Conservation (phyloP, 2,329 filamentous ascomycete species). For the Dactylellina haptotyla region DNA sequence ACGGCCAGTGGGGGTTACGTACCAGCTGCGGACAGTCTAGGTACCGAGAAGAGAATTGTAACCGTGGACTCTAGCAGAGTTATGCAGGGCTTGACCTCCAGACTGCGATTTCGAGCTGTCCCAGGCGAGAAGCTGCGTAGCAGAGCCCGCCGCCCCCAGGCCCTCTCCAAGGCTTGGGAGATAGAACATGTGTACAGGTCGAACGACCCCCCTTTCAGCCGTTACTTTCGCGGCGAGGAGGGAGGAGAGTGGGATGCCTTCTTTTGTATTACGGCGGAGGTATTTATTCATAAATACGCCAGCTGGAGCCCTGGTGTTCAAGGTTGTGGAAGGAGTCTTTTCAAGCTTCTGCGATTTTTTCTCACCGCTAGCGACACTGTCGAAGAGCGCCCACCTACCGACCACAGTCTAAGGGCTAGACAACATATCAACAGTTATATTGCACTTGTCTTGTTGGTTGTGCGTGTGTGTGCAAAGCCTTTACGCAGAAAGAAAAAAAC, state of each 20-base stretch:
- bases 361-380: constrained; percentile 10
- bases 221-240: not conserved
- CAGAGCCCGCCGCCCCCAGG: constrained; percentile 13
- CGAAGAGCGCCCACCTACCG: not conserved
- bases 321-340: constrained; percentile 11
- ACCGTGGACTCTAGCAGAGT: constrained; percentile 47
- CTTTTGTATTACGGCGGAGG: constrained; percentile 9
- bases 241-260: constrained; percentile 29
- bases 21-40: not conserved
- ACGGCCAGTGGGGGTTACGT: constrained; percentile 45
- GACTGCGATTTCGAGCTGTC: constrained; percentile 44
- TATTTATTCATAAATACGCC: constrained; percentile 41
- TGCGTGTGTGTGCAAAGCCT: not conserved
- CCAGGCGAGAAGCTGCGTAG: constrained; percentile 50
- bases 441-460: not conserved
- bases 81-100: constrained; percentile 42
- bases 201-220: constrained; percentile 49
- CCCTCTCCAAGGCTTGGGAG: constrained; percentile 45
- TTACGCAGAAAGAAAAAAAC: not conserved
- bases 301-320: constrained; percentile 14
- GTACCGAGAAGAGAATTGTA: constrained; percentile 23
- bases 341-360: constrained; percentile 4
- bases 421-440: not conserved
- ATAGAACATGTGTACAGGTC: constrained; percentile 53
- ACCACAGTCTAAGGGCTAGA: not conserved